phyloP scores from a whole-genome alignment of 148 eudicot genomes.

The Diospyros lotus region DNA sequence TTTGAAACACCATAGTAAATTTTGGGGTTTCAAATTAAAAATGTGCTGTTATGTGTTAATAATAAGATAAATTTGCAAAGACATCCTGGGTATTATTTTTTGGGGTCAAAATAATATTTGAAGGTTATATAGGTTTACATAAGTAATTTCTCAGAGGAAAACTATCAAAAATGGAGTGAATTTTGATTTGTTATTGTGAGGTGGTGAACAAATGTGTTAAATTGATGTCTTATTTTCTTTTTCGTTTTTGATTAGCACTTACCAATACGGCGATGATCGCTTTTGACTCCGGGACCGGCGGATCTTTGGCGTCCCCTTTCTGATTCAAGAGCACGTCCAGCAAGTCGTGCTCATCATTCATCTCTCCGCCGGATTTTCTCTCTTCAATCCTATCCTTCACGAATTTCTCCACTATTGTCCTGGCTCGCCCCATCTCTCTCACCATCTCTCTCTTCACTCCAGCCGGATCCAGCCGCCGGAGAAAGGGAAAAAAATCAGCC shows the following conservation, averaged over 20 bases:
- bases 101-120: too few species aligned
- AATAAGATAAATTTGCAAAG: too few species aligned
- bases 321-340: slow-evolving; percentile 29
- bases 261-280: slow-evolving; percentile 18
- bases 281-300: slow-evolving; percentile 12
- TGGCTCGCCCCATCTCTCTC: slow-evolving; percentile 4
- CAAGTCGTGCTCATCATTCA: slow-evolving; percentile 15
- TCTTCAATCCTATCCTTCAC: slow-evolving; percentile 24
- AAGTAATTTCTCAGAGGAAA: too few species aligned
- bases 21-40: too few species aligned
- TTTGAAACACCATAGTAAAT: too few species aligned
- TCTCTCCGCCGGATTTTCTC: background rate
- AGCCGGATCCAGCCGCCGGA: slow-evolving; percentile 23
- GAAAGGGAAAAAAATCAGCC: slow-evolving; percentile 20
- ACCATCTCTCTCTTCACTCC: slow-evolving; percentile 18
- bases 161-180: too few species aligned
- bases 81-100: too few species aligned
- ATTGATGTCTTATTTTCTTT: too few species aligned
- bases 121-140: too few species aligned
- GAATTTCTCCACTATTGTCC: slow-evolving; percentile 15
- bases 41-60: too few species aligned
- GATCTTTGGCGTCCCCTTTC: slow-evolving; percentile 25
- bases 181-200: too few species aligned
- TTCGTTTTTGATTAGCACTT: background rate
- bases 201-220: too few species aligned